Evolutionary conservation across 345 rosid genomes (phyloP), one percentile per base, ranked within the genome.

Genomic region (Rhodamnia rubescens): DNA sequence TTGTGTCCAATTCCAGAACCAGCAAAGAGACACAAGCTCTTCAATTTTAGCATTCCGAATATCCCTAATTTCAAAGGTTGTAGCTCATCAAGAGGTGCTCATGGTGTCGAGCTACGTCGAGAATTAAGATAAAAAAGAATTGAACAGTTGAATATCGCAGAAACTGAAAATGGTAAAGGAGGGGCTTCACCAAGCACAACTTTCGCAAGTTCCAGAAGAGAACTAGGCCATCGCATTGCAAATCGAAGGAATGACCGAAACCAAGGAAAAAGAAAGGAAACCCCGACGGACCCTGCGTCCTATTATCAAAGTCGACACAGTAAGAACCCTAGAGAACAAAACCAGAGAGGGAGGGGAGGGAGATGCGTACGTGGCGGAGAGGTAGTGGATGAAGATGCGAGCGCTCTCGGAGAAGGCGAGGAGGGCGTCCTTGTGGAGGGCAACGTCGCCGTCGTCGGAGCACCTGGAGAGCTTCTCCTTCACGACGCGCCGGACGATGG

Each of bases 401-500:
- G 95, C 95, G 86, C 92, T 90, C 86, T 94, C 95, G 84, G 91
- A 87, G 93, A 94, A 94, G 74, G 94, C 96, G 82, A 90, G 88
- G 85, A 93, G 91, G 26, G 96, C 90, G 85, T 93, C 96, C 87
- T 86, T 93, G 91, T 90, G 93, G 87, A 94, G 85, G 85, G 81
- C 47, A 20, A 95, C 85, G 87, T 93, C 98, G 86, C 88, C 88
- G 81, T 93, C 95, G 22, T 92, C 91, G 78, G 97, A 97, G 86
- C 95, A 93, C 47, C 91, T 91, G 53, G 95, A 89, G 9, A 97
- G 93, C 93, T 94, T 93, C 53, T 93, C 97, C 89, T 95, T 97
- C 91, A 95, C 98, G 85, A 95, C 93, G 50, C 99, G 94, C 74
- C 96, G 96, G 85, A 95, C 98, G 11, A 95, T 94, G 52, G 98